Evolutionary conservation across 768 basidiomycete species (phyloP).

Genomic region (Leccinum aurantiacum): DNA sequence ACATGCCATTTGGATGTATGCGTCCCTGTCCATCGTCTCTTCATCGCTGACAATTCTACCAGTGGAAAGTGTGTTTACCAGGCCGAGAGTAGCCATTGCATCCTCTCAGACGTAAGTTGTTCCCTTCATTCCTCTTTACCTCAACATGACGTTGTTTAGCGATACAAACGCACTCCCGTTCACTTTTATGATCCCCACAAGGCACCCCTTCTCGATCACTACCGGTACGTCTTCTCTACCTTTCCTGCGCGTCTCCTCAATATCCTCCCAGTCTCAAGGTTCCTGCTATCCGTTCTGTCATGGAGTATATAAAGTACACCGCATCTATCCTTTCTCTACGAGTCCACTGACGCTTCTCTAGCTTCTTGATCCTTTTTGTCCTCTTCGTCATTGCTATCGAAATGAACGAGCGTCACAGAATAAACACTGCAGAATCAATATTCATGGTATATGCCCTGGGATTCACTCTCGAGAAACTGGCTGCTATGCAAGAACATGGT

Average conservation of each 20-base stretch:
- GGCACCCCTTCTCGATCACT: constrained; percentile 93
- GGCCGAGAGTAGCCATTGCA: constrained; percentile 81
- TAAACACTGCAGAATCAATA: constrained; percentile 65
- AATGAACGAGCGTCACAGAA: constrained; percentile 53
- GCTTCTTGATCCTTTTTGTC: constrained; percentile 78
- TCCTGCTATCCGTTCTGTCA: constrained; percentile 83
- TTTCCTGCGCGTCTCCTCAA: background rate
- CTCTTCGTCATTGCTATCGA: constrained; percentile 82
- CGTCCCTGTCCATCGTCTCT: constrained; percentile 6
- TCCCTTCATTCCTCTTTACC: background rate
- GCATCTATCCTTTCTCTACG: background rate
- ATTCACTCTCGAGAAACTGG: constrained; percentile 89
- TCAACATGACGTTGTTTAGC: constrained; percentile 45
- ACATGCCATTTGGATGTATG: constrained; percentile 75
- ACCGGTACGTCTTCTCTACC: constrained; percentile 55
- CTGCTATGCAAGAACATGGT: constrained; percentile 95
- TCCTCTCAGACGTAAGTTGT: constrained; percentile 79
- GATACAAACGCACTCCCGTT: constrained; percentile 88
- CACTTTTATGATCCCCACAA: constrained; percentile 95
- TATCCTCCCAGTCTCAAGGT: constrained; percentile 71
- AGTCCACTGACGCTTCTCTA: constrained; percentile 10
- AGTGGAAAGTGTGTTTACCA: constrained; percentile 92
- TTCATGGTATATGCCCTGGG: constrained; percentile 84
- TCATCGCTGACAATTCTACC: constrained; percentile 17
- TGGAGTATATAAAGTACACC: constrained; percentile 83